Conservation (phyloP, 768 basidiomycete species). For the Xerocomellus intermedius region DNA sequence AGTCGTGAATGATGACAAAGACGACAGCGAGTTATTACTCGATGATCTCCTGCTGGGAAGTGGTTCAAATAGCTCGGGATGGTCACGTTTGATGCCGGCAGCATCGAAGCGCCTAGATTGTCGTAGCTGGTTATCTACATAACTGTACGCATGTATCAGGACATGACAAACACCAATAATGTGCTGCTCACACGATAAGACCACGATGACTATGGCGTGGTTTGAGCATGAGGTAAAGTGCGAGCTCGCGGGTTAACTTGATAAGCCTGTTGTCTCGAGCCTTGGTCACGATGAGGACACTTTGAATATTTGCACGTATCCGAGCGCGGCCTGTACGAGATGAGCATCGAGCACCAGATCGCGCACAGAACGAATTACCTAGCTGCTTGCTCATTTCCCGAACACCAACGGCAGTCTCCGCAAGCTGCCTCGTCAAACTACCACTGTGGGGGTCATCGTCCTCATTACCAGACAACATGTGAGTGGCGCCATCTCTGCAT, state of each 20-base stretch:
- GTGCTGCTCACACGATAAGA: constrained; percentile 71
- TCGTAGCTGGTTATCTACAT: constrained; percentile 91
- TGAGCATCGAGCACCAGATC: constrained; percentile 9
- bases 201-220: constrained; percentile 67
- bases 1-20: constrained; percentile 44
- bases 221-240: constrained; percentile 93
- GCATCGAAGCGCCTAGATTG: constrained; percentile 93
- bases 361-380: constrained; percentile 48
- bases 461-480: constrained; percentile 28
- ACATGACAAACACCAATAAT: constrained; percentile 3
- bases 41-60: constrained; percentile 74
- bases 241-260: constrained; percentile 89
- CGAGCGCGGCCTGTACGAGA: constrained; percentile 77
- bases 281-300: constrained; percentile 93
- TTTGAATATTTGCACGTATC: constrained; percentile 89
- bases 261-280: constrained; percentile 96
- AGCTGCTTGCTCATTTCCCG: constrained; percentile 99
- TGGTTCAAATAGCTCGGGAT: constrained; percentile 87
- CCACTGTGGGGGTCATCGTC: constrained; percentile 70
- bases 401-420: constrained; percentile 95
- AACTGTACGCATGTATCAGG: constrained; percentile 46
- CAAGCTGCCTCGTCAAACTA: constrained; percentile 87
- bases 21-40: constrained; percentile 59
- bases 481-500: constrained; percentile 15
- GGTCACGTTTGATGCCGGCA: constrained; percentile 76